A percentile compares a stretch with the other conserved stretches of the same genome.
Conservation (phyloP, 768 basidiomycete genomes). For the Vishniacozyma victoriae region DNA sequence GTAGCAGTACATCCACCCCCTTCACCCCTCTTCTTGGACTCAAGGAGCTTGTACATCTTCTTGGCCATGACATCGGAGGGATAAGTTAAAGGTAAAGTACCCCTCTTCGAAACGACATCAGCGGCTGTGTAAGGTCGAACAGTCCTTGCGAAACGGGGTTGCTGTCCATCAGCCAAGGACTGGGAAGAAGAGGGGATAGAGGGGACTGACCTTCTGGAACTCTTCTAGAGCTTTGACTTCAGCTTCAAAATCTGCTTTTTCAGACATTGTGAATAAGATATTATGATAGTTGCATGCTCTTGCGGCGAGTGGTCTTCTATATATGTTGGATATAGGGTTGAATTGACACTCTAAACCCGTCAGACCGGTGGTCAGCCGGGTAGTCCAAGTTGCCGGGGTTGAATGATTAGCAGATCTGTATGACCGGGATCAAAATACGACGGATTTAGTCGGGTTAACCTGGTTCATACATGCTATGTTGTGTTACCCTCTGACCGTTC, state of each 20-base stretch:
- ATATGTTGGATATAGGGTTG: too few species aligned
- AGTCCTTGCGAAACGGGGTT: conserved; percentile 76
- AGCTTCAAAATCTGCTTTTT: conserved; percentile 59
- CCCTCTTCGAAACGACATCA: conserved; percentile 89
- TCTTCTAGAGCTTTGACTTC: conserved; percentile 80
- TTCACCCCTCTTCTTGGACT: conserved; percentile 58
- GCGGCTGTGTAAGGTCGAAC: conserved; percentile 86
- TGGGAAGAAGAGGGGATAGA: neutral
- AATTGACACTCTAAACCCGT: too few species aligned
- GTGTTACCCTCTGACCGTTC: too few species aligned
- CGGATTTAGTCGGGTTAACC: too few species aligned
- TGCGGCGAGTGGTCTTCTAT: too few species aligned
- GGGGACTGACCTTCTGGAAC: conserved; percentile 77
- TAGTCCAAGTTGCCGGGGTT: too few species aligned
- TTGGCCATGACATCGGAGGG: conserved; percentile 77
- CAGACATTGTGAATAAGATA: too few species aligned
- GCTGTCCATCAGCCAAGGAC: conserved; percentile 52
- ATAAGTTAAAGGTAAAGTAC: conserved; percentile 76
- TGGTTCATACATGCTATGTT: too few species aligned
- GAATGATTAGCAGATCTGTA: too few species aligned
- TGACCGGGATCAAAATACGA: too few species aligned
- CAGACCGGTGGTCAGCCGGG: too few species aligned
- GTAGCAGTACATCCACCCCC: conserved; percentile 63
- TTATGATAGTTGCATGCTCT: too few species aligned
- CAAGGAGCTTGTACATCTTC: conserved; percentile 74